Base-by-base conservation (phyloP, 2,329 filamentous ascomycete species). In the Plectosphaerella cucumerina region DNA sequence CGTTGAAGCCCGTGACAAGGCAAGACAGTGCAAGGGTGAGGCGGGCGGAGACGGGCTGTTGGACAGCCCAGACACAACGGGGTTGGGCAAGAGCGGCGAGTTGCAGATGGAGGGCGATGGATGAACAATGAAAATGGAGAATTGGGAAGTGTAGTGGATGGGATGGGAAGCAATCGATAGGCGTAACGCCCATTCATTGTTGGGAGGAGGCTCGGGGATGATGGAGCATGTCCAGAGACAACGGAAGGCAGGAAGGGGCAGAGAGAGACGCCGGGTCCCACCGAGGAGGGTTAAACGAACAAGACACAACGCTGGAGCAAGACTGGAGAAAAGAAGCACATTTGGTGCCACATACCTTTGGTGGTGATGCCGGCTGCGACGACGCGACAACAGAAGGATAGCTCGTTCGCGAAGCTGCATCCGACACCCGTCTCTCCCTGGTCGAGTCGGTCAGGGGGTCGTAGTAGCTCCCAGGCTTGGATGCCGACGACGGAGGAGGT, bases 391-490 rank as follows among this genome's bases (percentile, higher is more conserved):
- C 26, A 31, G 26, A 8, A 31, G 72, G 72, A 44, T 51, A 52
- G 73, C 75, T 31, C 26, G 26, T 10, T 9, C 26, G 77, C 59
- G 73, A 70, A 41, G 59, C 61, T 35, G 65, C 57, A 60, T 78
- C 76, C 52, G 72, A 75, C 58, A 72, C 64, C 54, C 67, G 69
- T 59, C 72, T 74, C 61, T 76, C 74, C 54, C 68, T 71, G 46
- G 70, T 73, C 53, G 70, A 72, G 65, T 81, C 77, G 42, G 73
- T 77, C 42, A 74, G 73, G 15, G 77, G 77, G 58, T 81, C 77
- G 68, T 81, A 81, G 65, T 77, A 78, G 63, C 73, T 72, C 60
- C 75, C 62, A 49, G 69, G 60, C 60, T 72, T 72, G 49, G 71
- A 70, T 61, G 66, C 71, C 51, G 51, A 54, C 21, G 61, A 31